Conservation (phyloP, 202 grass and related monocot species). For the Cymbopogon flexuosus region DNA sequence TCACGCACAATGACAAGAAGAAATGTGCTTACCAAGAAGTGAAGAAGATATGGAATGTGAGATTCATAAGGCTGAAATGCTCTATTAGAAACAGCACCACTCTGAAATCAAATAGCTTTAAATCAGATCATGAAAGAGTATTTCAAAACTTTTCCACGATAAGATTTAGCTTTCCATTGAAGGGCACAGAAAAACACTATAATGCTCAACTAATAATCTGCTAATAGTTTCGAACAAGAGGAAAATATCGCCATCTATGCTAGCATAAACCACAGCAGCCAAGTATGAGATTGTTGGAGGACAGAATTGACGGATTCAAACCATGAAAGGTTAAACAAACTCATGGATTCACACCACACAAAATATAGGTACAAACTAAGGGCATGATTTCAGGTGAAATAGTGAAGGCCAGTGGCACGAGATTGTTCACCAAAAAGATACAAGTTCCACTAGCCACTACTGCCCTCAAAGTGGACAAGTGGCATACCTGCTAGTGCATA, state of each 20-base stretch:
- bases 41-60: slow-evolving; percentile 97
- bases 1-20: slow-evolving; percentile 6
- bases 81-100: slow-evolving; percentile 69
- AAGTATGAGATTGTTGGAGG: background rate
- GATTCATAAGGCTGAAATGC: slow-evolving; percentile 85
- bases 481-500: slow-evolving; percentile 3
- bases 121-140: slow-evolving; percentile 17
- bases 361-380: background rate
- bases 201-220: slow-evolving; percentile 2
- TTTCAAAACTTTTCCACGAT: background rate
- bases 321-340: background rate
- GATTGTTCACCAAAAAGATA: slow-evolving; percentile 7
- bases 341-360: background rate
- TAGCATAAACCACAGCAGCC: background rate
- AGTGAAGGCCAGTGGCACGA: background rate
- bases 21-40: slow-evolving; percentile 78
- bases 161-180: background rate
- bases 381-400: slow-evolving; percentile 1
- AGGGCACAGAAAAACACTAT: background rate
- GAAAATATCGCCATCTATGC: slow-evolving; percentile 6
- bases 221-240: background rate
- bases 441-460: slow-evolving; percentile 10
- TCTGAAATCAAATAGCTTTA: slow-evolving; percentile 47
- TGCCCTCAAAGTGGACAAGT: background rate
- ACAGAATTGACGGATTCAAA: slow-evolving; percentile 5